A percentile compares a stretch with the other conserved stretches of the same genome.
These are phyloP conservation scores for Apiospora rasikravindrae DNA, from an alignment of 2,329 filamentous ascomycete species.

Conservation along the genomic window DNA sequence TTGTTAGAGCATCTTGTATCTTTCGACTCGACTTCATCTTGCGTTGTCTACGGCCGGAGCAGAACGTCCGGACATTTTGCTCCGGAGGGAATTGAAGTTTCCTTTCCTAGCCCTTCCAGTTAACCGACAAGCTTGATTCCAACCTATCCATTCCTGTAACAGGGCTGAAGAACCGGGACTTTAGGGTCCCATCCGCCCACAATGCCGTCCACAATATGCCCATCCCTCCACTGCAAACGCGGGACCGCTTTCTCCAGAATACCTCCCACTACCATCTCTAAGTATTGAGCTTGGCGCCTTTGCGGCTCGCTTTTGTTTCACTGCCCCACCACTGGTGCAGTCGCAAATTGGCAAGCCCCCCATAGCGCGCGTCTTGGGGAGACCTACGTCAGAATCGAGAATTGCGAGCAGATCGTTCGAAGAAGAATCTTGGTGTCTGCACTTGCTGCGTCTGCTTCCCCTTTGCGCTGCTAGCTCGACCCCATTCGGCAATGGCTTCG, in stretches of 20 bases:
- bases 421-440: not conserved
- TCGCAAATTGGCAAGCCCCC: not conserved
- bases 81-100: not conserved
- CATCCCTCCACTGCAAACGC: not conserved
- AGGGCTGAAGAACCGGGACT: not conserved
- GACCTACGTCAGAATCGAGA: slow-evolving; percentile 13
- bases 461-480: not conserved
- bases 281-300: not conserved
- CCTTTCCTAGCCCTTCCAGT: too few species aligned
- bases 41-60: not conserved
- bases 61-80: not conserved
- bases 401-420: not conserved
- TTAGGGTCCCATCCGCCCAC: not conserved
- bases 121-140: not conserved
- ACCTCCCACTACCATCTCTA: not conserved
- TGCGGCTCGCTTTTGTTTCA: not conserved
- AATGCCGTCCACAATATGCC: not conserved
- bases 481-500: not conserved
- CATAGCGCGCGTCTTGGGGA: not conserved
- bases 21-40: not conserved
- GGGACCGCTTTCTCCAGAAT: slow-evolving; percentile 1
- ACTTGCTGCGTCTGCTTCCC: not conserved
- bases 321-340: not conserved
- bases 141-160: not conserved
- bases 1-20: slow-evolving; percentile 33